Conservation (phyloP, 1,284 basidiomycete species). For the Inonotus obliquus region DNA sequence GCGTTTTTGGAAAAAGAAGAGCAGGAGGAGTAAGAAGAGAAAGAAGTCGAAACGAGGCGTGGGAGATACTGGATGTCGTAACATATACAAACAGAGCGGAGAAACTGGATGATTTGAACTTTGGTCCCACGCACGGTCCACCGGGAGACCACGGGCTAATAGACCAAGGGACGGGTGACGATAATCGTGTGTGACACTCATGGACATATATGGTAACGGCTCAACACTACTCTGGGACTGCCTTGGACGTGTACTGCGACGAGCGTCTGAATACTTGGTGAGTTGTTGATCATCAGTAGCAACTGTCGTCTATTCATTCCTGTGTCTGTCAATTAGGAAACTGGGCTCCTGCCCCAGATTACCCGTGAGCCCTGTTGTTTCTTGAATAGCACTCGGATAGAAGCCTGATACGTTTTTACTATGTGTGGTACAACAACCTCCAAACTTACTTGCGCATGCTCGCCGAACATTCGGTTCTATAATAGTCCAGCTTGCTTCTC, state of each 20-base stretch:
- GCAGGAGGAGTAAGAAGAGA: background rate
- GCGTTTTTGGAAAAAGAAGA: background rate
- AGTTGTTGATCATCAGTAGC: background rate
- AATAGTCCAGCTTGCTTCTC: background rate
- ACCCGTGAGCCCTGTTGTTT: constrained; percentile 1
- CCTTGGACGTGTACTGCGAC: background rate
- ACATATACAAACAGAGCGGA: too few species aligned
- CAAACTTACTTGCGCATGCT: constrained; percentile 6
- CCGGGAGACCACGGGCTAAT: background rate
- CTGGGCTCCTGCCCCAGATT: background rate
- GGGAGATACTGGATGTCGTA: too few species aligned
- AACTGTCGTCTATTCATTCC: background rate
- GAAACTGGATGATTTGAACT: background rate
- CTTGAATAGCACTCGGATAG: constrained; percentile 7
- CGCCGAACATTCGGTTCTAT: constrained; percentile 17
- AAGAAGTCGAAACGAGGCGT: background rate
- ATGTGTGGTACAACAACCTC: background rate
- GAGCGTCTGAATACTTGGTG: background rate
- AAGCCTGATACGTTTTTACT: constrained; percentile 10
- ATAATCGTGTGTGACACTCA: background rate
- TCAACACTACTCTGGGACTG: too few species aligned
- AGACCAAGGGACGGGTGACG: background rate
- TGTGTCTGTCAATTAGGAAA: background rate
- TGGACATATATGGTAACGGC: background rate
- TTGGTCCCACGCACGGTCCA: background rate